Evolutionary conservation across 2,329 filamentous ascomycete species (phyloP).

Genomic region (Aureobasidium sp.): DNA sequence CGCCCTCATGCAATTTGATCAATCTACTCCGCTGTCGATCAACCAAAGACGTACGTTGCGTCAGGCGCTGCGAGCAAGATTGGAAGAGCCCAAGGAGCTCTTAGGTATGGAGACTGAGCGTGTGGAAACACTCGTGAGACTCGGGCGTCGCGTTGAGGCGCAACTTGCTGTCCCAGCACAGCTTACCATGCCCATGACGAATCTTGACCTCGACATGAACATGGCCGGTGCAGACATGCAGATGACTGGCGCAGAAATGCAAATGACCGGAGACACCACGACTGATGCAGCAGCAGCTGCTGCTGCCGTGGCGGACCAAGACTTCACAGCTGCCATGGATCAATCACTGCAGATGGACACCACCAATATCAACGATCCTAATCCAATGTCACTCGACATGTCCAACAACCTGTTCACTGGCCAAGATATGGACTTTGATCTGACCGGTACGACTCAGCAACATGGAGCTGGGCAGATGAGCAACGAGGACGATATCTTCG

Average conservation of each 20-base stretch:
- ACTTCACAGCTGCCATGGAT: constrained; percentile 10
- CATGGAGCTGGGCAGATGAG: constrained; percentile 23
- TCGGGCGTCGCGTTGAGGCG: constrained; percentile 27
- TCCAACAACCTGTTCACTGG: constrained; percentile 16
- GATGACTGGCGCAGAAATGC: neutral
- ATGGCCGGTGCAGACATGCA: constrained; percentile 17
- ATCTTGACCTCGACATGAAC: constrained; percentile 29
- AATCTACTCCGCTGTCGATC: neutral
- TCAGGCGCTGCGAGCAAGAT: constrained; percentile 39
- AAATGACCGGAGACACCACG: neutral
- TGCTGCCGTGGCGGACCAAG: neutral
- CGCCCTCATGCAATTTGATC: constrained; percentile 14
- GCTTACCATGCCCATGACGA: constrained; percentile 22
- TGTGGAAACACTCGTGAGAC: constrained; percentile 39
- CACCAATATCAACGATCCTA: constrained; percentile 17
- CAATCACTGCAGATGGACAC: constrained; percentile 8
- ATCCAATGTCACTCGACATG: constrained; percentile 19
- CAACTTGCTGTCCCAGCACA: constrained; percentile 57
- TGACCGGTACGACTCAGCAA: constrained; percentile 26
- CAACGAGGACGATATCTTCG: constrained; percentile 36
- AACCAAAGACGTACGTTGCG: constrained; percentile 15
- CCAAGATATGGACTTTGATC: constrained; percentile 21
- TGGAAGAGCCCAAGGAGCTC: constrained; percentile 45
- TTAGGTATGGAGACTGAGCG: constrained; percentile 53
- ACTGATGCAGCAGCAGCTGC: neutral